phyloP scores from a whole-genome alignment of 108 stramenopile genomes.

The Cyclostephanos invisitatus region DNA sequence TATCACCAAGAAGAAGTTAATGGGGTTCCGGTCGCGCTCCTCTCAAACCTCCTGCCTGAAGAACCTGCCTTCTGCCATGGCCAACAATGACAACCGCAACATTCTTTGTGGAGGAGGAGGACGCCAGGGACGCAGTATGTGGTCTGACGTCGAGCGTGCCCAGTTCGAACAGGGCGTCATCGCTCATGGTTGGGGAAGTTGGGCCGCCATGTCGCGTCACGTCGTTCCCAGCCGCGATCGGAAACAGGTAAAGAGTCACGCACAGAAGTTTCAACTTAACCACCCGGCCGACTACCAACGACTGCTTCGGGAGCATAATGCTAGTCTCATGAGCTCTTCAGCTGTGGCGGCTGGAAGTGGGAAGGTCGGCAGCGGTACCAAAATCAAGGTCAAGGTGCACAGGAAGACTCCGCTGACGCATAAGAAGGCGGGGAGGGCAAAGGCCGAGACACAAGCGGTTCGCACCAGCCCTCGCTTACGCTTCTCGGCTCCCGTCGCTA shows the following conservation, averaged over 20 bases:
- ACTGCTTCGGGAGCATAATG: not conserved
- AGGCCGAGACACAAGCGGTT: constrained; percentile 3
- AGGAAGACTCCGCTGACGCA: constrained; percentile 1
- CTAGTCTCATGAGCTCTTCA: not conserved
- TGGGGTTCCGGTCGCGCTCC: no score
- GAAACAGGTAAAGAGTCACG: constrained; percentile 8
- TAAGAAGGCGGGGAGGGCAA: not conserved
- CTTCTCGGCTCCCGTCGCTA: not conserved
- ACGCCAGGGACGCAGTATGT: not conserved
- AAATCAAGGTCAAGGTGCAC: not conserved
- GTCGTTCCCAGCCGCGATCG: constrained; percentile 7
- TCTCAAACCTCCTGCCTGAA: no score
- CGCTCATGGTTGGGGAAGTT: constrained; percentile 2
- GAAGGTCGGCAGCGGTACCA: not conserved
- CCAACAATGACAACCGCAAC: not conserved
- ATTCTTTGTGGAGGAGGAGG: not conserved
- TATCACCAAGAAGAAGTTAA: no score
- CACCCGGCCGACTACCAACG: not conserved
- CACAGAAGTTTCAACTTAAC: constrained; percentile 1
- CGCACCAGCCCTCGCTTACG: not conserved
- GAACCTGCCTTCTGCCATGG: no score
- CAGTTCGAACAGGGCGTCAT: constrained; percentile 13
- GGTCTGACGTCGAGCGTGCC: not conserved
- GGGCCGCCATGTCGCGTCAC: not conserved
- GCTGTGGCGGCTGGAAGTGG: not conserved